phyloP scores from a whole-genome alignment of 768 basidiomycete genomes.

The Auricularia cornea region DNA sequence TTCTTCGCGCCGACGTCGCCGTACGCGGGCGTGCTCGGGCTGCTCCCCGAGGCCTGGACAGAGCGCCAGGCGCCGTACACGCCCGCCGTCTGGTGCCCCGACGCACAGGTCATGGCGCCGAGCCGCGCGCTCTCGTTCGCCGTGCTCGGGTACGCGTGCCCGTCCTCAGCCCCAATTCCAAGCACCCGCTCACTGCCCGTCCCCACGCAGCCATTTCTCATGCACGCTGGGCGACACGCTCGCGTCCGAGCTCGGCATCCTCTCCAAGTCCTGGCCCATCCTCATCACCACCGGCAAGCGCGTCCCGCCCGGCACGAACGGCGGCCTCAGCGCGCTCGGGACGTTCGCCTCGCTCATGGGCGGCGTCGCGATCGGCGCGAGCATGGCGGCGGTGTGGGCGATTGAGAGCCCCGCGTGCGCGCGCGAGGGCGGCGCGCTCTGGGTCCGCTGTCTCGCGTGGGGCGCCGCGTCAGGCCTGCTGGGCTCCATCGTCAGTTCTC shows the following conservation, averaged over 20 bases:
- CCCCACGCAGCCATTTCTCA: conserved; percentile 70
- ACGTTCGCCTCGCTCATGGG: conserved; percentile 66
- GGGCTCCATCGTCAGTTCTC: conserved; percentile 63
- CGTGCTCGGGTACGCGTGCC: conserved; percentile 49
- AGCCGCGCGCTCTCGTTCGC: conserved; percentile 57
- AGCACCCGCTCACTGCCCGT: background rate
- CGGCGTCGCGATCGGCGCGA: conserved; percentile 60
- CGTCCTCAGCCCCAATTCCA: background rate
- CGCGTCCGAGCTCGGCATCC: conserved; percentile 87
- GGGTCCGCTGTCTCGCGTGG: conserved; percentile 39
- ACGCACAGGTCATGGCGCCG: background rate
- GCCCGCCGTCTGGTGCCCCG: conserved; percentile 52
- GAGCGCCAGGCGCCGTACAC: conserved; percentile 24
- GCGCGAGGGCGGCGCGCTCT: conserved; percentile 20
- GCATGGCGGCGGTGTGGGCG: conserved; percentile 47
- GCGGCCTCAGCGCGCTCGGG: conserved; percentile 70
- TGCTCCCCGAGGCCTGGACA: background rate
- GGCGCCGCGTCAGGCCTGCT: conserved; percentile 60
- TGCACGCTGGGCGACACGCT: conserved; percentile 89
- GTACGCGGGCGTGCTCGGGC: conserved; percentile 12
- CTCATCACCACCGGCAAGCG: conserved; percentile 68
- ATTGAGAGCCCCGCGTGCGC: conserved; percentile 56
- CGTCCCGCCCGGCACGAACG: conserved; percentile 88
- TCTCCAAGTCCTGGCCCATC: conserved; percentile 57
- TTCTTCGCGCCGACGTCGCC: conserved; percentile 39